Evolutionary conservation across 1,284 basidiomycete genomes (phyloP).

Genomic region (Cutaneotrichosporon arboriforme): DNA sequence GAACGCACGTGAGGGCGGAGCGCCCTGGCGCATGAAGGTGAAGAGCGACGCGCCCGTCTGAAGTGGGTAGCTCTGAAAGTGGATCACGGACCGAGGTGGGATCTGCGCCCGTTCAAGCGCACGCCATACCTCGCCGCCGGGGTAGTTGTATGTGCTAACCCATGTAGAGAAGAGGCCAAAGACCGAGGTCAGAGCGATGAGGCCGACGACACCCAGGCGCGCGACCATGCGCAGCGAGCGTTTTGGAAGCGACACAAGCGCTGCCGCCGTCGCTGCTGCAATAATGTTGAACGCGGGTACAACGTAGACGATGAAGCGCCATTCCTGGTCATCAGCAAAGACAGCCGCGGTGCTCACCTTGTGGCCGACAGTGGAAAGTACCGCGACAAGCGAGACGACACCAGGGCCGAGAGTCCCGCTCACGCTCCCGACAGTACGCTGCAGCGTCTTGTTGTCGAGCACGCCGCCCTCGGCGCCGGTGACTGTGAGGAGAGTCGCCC

Average conservation of each 20-base stretch:
- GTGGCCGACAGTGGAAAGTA: slow-evolving; percentile 73
- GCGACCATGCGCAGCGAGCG: not conserved
- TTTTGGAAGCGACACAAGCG: slow-evolving; percentile 17
- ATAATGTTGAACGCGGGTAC: slow-evolving; percentile 77
- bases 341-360: slow-evolving; percentile 51
- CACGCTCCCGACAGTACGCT: slow-evolving; percentile 16
- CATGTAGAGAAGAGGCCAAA: slow-evolving; percentile 56
- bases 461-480: not conserved
- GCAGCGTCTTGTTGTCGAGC: slow-evolving; percentile 6
- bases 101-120: slow-evolving; percentile 55
- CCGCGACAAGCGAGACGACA: slow-evolving; percentile 55
- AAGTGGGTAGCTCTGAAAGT: slow-evolving; percentile 40
- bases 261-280: slow-evolving; percentile 58
- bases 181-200: slow-evolving; percentile 53
- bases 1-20: slow-evolving; percentile 30
- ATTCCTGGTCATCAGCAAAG: slow-evolving; percentile 66
- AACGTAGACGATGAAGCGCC: slow-evolving; percentile 88
- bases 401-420: slow-evolving; percentile 46
- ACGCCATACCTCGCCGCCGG: slow-evolving; percentile 72
- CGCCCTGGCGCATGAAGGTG: slow-evolving; percentile 63
- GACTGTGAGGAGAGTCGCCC: slow-evolving; percentile 23
- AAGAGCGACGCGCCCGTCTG: slow-evolving; percentile 90
- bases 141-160: slow-evolving; percentile 75
- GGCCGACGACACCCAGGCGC: slow-evolving; percentile 47
- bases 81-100: slow-evolving; percentile 22